Percentiles rank a stretch among this genome's conserved stretches.
Evolutionary conservation across 768 basidiomycete genomes (phyloP).

Genomic region (Clathrus columnatus): DNA sequence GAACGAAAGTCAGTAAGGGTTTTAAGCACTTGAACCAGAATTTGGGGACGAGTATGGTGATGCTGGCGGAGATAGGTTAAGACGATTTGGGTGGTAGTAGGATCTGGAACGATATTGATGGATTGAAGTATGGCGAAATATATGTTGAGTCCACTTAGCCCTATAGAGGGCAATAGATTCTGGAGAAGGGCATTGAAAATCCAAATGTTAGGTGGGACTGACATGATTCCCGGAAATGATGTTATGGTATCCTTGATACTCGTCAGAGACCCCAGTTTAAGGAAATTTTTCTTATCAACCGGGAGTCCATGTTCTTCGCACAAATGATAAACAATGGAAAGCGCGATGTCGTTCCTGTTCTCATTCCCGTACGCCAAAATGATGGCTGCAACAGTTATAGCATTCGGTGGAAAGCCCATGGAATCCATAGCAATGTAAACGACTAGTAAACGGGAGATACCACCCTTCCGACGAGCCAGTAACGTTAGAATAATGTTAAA

Average conservation of each 20-base stretch:
- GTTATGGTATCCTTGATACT: constrained; percentile 24
- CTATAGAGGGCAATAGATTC: too few species aligned
- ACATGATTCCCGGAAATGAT: not conserved
- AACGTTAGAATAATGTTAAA: constrained; percentile 47
- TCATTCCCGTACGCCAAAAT: constrained; percentile 46
- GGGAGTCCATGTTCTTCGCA: constrained; percentile 25
- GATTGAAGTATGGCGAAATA: constrained; percentile 50
- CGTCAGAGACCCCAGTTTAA: constrained; percentile 14
- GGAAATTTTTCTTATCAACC: constrained; percentile 15
- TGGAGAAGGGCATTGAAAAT: constrained; percentile 62
- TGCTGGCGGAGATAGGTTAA: constrained; percentile 40
- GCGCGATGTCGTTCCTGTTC: constrained; percentile 40
- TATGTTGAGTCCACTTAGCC: constrained; percentile 31
- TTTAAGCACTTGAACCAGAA: constrained; percentile 40
- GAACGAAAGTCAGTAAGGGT: constrained; percentile 27
- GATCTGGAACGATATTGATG: constrained; percentile 41
- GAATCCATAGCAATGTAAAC: constrained; percentile 38
- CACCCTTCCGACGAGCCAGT: constrained; percentile 38
- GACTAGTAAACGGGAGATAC: constrained; percentile 36
- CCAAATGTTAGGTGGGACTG: constrained; percentile 25
- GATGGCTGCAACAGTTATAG: constrained; percentile 42
- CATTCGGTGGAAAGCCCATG: constrained; percentile 36
- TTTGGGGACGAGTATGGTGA: constrained; percentile 35
- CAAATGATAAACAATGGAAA: constrained; percentile 41
- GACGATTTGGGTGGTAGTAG: constrained; percentile 46